These are phyloP conservation scores for Scutellaria minor DNA, from an alignment of 257 asterid species.

Conservation along the genomic window DNA sequence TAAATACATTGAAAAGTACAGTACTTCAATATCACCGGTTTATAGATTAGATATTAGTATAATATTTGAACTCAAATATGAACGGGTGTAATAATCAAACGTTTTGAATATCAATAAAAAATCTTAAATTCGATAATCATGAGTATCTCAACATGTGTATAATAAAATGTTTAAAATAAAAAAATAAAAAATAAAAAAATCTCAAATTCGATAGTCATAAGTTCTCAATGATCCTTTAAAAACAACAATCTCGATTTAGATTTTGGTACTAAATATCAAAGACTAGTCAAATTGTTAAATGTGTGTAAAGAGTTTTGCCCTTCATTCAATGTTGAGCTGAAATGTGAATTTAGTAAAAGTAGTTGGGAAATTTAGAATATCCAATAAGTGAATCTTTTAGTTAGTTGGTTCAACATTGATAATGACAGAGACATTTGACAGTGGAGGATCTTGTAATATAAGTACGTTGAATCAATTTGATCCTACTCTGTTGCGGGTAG, in stretches of 20 bases:
- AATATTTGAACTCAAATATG: too few relatives aligned
- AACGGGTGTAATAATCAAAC: background rate
- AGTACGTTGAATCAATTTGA: background rate
- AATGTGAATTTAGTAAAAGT: constrained; percentile 12
- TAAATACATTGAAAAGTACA: background rate
- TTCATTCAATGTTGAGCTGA: background rate
- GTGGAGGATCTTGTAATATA: background rate
- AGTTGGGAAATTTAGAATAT: constrained; percentile 3
- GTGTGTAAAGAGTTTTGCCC: background rate
- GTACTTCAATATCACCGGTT: background rate
- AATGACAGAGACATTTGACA: constrained; percentile 12
- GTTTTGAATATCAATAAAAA: too few relatives aligned
- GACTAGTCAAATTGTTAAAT: background rate
- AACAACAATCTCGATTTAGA: too few relatives aligned
- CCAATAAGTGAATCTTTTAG: background rate
- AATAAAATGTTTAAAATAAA: too few relatives aligned
- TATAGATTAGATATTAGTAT: background rate
- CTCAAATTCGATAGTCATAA: background rate
- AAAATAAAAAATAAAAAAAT: background rate
- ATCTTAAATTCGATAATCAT: too few relatives aligned
- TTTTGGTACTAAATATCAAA: background rate
- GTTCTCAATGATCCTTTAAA: background rate
- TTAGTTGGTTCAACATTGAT: constrained; percentile 30
- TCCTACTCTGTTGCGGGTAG: background rate
- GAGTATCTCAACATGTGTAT: too few relatives aligned